phyloP scores from a whole-genome alignment of 164 flowering plant species.

The Chimonanthus praecox region DNA sequence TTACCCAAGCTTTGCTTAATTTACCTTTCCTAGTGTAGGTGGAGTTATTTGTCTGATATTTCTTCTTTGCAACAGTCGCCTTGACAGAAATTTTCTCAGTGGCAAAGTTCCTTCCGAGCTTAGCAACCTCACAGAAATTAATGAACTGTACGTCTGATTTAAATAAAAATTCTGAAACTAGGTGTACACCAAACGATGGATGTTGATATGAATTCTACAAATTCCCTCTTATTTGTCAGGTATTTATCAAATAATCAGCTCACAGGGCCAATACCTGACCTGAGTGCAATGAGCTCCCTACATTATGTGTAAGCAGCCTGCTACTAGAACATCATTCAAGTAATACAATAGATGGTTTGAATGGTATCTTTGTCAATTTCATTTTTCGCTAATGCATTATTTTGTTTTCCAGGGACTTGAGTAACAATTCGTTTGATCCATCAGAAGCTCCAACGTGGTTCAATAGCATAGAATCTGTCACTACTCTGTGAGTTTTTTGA shows the following conservation, averaged over 20 bases:
- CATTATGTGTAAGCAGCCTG: constrained; percentile 63
- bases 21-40: not conserved
- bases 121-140: constrained; percentile 51
- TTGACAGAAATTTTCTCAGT: constrained; percentile 59
- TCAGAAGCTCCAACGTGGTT: constrained; percentile 83
- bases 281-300: constrained; percentile 57
- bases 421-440: constrained; percentile 68
- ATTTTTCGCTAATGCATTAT: not conserved
- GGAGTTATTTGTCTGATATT: not conserved
- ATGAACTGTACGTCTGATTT: constrained; percentile 55
- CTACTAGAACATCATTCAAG: no score
- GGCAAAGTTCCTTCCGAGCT: constrained; percentile 61
- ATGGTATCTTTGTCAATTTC: not conserved
- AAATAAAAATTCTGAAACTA: not conserved
- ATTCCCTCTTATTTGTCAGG: constrained; percentile 31
- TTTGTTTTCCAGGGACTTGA: constrained; percentile 58
- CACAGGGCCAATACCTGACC: constrained; percentile 57
- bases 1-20: not conserved
- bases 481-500: constrained; percentile 62
- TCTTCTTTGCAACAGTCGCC: constrained; percentile 45
- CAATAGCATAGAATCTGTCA: constrained; percentile 62
- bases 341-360: not conserved
- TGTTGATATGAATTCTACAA: not conserved
- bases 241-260: constrained; percentile 63
- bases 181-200: not conserved